Base-by-base conservation (phyloP, 1,139 yeast genomes). In the Oligophagozyma castellii region DNA sequence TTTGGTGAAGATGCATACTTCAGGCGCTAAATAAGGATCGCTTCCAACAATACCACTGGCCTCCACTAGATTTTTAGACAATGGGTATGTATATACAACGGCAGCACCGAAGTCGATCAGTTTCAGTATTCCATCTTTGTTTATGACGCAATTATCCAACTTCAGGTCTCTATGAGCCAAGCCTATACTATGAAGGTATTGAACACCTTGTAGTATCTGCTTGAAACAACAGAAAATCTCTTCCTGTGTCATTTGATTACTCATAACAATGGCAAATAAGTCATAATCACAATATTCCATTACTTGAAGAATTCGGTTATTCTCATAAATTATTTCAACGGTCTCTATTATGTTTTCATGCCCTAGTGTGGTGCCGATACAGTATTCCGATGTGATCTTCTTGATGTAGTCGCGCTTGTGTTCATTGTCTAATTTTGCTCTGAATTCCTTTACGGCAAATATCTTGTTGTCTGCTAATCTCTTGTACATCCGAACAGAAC, bases 221-320 rank as follows among this genome's bases (percentile, higher is more conserved):
- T 80, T 80, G 49, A 86, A 76, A 51, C 93, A 86, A 56, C 96
- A 86, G 51, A 77, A 79, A 35, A 83, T 73, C 53, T 86, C 96
- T 31, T 72, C 76, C 34, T 75, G 62, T 1, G 83, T 64, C 95
- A 86, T 84, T 47, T 81, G 77, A 43, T 89, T 92, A 16, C 92
- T 75, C 95, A 86, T 86, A 21, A 86, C 96, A 41, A 86, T 81
- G 2, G 95, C 95, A 53, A 86, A 86, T 44, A 86, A 65, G 56
- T 86, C 96, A 48, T 67, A 80, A 46, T 89, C 94, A 52, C 94
- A 84, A 55, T 84, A 86, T 53, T 86, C 96, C 94, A 86, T 80
- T 19, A 86, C 86, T 59, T 84, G 95, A 39, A 75, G 68, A 38
- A 83, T 81, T 34, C 86, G 72, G 39, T 81, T 89, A 46, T 79